Evolutionary conservation across 805 yeast genomes (phyloP).

Genomic region (Ascoidea asiatica): DNA sequence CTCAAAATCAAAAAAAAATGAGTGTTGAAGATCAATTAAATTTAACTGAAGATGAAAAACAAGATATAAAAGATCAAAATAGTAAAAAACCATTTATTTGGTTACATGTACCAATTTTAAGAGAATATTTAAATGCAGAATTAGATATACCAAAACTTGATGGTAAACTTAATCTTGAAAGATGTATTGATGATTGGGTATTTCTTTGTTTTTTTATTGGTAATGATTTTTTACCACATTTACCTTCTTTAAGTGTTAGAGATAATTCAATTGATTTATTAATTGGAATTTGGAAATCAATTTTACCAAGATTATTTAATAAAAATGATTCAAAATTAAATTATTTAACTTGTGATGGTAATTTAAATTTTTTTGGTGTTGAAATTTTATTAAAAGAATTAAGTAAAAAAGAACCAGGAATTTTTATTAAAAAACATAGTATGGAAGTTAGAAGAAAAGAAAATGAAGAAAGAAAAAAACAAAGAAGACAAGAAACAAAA

Average conservation of each 20-base stretch:
- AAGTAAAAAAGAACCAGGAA: conserved; percentile 63
- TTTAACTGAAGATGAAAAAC: conserved; percentile 47
- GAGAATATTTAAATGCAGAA: conserved; percentile 84
- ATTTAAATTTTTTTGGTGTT: conserved; percentile 60
- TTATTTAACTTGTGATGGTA: conserved; percentile 84
- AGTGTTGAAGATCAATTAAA: conserved; percentile 34
- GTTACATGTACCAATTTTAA: conserved; percentile 76
- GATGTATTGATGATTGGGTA: conserved; percentile 98
- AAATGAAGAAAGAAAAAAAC: conserved; percentile 43
- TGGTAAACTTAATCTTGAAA: conserved; percentile 73
- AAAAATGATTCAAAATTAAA: conserved; percentile 24
- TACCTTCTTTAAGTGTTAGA: conserved; percentile 89
- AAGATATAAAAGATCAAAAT: conserved; percentile 20
- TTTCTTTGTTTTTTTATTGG: conserved; percentile 98
- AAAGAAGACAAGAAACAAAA: conserved; percentile 31
- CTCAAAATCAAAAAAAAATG: conserved; percentile 27
- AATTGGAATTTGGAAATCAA: conserved; percentile 71
- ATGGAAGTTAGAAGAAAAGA: conserved; percentile 60
- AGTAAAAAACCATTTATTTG: conserved; percentile 76
- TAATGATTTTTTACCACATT: conserved; percentile 93
- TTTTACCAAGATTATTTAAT: conserved; percentile 30
- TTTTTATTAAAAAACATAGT: conserved; percentile 57
- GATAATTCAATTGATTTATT: conserved; percentile 84
- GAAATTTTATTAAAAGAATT: conserved; percentile 54
- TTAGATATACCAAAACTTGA: conserved; percentile 55